Conservation (phyloP, 2,329 filamentous ascomycete genomes). For the Penicillium sp. region DNA sequence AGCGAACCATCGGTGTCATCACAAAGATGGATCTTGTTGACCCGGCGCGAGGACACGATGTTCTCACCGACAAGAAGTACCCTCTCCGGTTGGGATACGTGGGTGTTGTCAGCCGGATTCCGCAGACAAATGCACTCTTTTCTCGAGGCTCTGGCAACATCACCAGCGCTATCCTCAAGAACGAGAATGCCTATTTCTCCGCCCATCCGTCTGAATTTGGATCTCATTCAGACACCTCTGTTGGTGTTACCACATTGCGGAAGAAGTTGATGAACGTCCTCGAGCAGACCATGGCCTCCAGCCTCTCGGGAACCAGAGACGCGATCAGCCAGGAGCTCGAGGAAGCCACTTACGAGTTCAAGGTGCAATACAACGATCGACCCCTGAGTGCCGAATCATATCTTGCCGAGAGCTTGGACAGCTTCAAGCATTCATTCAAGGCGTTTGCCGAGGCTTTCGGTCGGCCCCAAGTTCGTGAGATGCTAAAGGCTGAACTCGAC, state of each 20-base stretch:
- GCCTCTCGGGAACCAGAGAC: constrained; percentile 83
- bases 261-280: constrained; percentile 97
- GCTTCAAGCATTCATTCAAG: constrained; percentile 98
- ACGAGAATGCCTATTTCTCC: constrained; percentile 85
- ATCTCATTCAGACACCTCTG: constrained; percentile 67
- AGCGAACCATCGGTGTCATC: constrained; percentile 96
- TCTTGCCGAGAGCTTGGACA: constrained; percentile 88
- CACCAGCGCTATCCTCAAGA: constrained; percentile 76
- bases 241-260: constrained; percentile 82
- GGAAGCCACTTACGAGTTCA: constrained; percentile 97
- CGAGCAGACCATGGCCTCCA: constrained; percentile 95
- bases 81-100: constrained; percentile 94
- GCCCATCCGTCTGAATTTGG: constrained; percentile 81
- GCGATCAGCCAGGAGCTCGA: constrained; percentile 93
- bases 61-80: constrained; percentile 88
- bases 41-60: constrained; percentile 71
- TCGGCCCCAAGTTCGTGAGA: constrained; percentile 80
- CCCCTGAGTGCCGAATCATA: constrained; percentile 95
- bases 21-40: constrained; percentile 99
- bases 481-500: constrained; percentile 89
- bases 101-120: constrained; percentile 85
- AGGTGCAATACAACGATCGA: constrained; percentile 98
- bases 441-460: constrained; percentile 89
- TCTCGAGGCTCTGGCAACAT: constrained; percentile 80
- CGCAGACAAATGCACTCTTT: constrained; percentile 70